Evolutionary conservation across 371 early-diverging fungal genomes (phyloP).

Genomic region (Mortierella sp.): DNA sequence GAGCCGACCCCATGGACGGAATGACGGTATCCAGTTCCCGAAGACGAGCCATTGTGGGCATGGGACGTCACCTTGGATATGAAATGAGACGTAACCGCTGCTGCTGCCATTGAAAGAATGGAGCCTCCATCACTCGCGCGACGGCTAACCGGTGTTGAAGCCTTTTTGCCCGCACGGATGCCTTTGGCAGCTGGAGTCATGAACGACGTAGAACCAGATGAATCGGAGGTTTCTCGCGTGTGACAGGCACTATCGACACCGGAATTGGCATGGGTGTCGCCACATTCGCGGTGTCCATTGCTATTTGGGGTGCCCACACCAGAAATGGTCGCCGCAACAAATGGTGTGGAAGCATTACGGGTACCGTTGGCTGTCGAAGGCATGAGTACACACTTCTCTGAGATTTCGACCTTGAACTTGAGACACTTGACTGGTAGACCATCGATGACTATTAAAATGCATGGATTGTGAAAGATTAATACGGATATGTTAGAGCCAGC

Average conservation of each 20-base stretch:
- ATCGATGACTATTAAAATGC: slow-evolving; percentile 16
- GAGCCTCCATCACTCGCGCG: slow-evolving; percentile 51
- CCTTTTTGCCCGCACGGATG: neutral
- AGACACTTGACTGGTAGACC: slow-evolving; percentile 54
- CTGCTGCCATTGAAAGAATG: slow-evolving; percentile 42
- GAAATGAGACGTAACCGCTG: slow-evolving; percentile 28
- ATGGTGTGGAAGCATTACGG: slow-evolving; percentile 6
- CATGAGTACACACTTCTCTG: slow-evolving; percentile 23
- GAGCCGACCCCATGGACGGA: slow-evolving; percentile 15
- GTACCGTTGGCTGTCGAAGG: slow-evolving; percentile 3
- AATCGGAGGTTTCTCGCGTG: neutral
- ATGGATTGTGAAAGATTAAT: neutral
- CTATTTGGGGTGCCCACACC: neutral
- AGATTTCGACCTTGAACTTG: slow-evolving; percentile 67
- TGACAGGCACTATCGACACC: slow-evolving; percentile 2
- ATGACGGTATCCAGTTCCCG: slow-evolving; percentile 11
- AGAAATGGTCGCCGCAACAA: neutral
- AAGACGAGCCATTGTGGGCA: slow-evolving; percentile 3
- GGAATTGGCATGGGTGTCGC: neutral
- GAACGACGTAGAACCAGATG: slow-evolving; percentile 10
- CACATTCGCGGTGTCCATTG: too few species aligned
- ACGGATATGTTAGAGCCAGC: too few species aligned
- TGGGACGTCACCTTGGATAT: slow-evolving; percentile 14
- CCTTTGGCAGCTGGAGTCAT: neutral
- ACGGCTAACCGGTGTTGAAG: slow-evolving; percentile 5